Base-by-base conservation (phyloP, 176 grass and related monocot species). In the Phoenix dactylifera region DNA sequence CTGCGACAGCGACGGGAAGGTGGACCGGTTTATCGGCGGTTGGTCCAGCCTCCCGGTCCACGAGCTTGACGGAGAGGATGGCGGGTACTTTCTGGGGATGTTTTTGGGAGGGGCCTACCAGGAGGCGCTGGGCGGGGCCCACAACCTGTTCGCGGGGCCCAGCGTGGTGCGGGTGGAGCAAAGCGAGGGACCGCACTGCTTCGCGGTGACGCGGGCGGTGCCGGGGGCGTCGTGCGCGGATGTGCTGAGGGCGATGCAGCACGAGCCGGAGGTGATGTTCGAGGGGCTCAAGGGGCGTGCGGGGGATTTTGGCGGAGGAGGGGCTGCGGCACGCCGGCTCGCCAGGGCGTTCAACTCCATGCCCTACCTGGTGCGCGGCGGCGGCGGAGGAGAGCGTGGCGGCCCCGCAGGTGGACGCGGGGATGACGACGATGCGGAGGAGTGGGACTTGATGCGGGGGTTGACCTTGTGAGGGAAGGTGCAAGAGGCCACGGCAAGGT, bases 91-190 rank as follows among this genome's bases (percentile, higher is more conserved):
- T 72, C 67, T 97, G n/a, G 92, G 92, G 64, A 97, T 97, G 92
- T 97, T 97, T 70, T 69, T 97, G 50, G 92, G 92, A 6, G 92
- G 92, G 66, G 87, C 92, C 28, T 97, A 97, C 78, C 92, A 97
- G 81, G 92, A 97, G 78, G 87, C 87, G 6, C 87, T 97, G 10
- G 87, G 92, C 4, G 92, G 92, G 0, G 69, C 88, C 58, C 92
- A 97, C 81, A 97, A 97, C 76, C 80, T 97, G 23, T 97, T 97
- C 54, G 84, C 87, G 29, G 92, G 92, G 25, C 92, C 92, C 7
- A 97, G 92, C 65, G 76, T 97, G 56, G 87, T 97, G 72, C 83
- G 87, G 39, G 92, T 97, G 24, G 67, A 72, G 66, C 92, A 88
- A 81, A 79, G 83, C 78, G 87, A 97, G 25, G 76, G 92, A 0